Evolutionary conservation across 2,329 filamentous ascomycete species (phyloP).

Genomic region (Metarhizium humberi): DNA sequence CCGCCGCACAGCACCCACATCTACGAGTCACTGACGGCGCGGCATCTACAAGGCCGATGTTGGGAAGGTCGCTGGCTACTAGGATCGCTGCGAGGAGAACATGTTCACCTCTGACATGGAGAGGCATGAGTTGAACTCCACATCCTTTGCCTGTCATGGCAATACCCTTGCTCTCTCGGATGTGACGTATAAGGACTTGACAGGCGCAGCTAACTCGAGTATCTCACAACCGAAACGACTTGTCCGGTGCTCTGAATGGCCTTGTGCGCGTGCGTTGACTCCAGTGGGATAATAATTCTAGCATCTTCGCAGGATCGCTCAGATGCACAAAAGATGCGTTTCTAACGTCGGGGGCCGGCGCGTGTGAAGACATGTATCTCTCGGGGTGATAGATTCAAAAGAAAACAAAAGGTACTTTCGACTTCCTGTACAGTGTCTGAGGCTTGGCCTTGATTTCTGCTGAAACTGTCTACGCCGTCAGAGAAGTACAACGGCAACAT

Average conservation of each 20-base stretch:
- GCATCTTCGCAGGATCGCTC: slow-evolving; percentile 59
- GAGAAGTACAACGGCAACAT: slow-evolving; percentile 85
- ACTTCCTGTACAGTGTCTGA: slow-evolving; percentile 69
- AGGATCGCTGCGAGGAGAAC: slow-evolving; percentile 78
- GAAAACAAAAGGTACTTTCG: slow-evolving; percentile 69
- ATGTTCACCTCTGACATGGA: slow-evolving; percentile 74
- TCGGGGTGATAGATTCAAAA: slow-evolving; percentile 21
- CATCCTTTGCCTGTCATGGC: slow-evolving; percentile 97
- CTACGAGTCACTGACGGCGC: slow-evolving; percentile 77
- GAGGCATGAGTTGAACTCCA: slow-evolving; percentile 75
- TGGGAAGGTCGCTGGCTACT: slow-evolving; percentile 94
- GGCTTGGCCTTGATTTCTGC: slow-evolving; percentile 73
- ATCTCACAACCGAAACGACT: slow-evolving; percentile 89
- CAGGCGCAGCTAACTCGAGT: slow-evolving; percentile 90
- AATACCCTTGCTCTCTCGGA: slow-evolving; percentile 77
- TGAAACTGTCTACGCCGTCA: slow-evolving; percentile 83
- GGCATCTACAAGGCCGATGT: slow-evolving; percentile 88
- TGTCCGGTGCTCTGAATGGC: slow-evolving; percentile 82
- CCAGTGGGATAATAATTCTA: slow-evolving; percentile 93
- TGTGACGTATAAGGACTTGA: slow-evolving; percentile 76
- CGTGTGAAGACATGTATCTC: background rate
- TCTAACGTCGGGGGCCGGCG: background rate
- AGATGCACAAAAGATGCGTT: slow-evolving; percentile 13
- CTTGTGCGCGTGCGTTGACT: slow-evolving; percentile 89
- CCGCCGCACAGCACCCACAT: slow-evolving; percentile 87